A percentile compares a stretch with the other conserved stretches of the same genome.
Conservation (phyloP, 768 basidiomycete genomes). For the Goffeauzyma gilvescens region DNA sequence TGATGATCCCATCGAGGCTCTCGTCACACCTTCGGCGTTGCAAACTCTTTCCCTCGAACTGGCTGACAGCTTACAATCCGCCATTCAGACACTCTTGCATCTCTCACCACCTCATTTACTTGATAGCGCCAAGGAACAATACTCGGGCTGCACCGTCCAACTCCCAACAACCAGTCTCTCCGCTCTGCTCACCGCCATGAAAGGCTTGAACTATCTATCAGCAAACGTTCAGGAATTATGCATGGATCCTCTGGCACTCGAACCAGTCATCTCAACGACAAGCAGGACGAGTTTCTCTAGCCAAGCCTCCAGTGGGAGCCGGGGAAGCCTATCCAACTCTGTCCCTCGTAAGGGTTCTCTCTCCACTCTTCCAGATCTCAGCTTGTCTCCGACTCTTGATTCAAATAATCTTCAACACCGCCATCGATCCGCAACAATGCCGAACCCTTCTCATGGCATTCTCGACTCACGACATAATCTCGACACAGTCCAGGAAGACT, state of each 20-base stretch:
- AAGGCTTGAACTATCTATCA: slow-evolving; percentile 78
- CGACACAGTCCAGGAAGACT: slow-evolving; percentile 40
- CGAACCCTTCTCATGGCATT: slow-evolving; percentile 3
- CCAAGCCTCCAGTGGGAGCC: not conserved
- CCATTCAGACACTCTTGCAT: slow-evolving; percentile 77
- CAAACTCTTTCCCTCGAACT: slow-evolving; percentile 54
- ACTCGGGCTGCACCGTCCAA: slow-evolving; percentile 68
- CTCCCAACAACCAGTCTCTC: slow-evolving; percentile 75
- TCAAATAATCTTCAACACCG: not conserved
- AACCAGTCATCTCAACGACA: not conserved
- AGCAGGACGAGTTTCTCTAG: not conserved
- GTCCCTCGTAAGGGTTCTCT: not conserved
- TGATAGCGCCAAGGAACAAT: slow-evolving; percentile 82
- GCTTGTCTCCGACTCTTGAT: too few relatives aligned
- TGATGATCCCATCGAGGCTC: slow-evolving; percentile 1
- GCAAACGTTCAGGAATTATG: slow-evolving; percentile 37
- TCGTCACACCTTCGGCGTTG: slow-evolving; percentile 14
- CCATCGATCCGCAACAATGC: not conserved
- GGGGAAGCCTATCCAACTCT: too few relatives aligned
- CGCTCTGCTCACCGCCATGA: slow-evolving; percentile 76
- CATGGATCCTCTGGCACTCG: slow-evolving; percentile 2
- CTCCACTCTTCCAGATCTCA: not conserved
- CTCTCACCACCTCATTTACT: slow-evolving; percentile 74
- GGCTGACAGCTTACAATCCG: slow-evolving; percentile 74
- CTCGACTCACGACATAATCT: slow-evolving; percentile 12